phyloP scores from a whole-genome alignment of 106 monocot genomes.

The Amphibolis antarctica region DNA sequence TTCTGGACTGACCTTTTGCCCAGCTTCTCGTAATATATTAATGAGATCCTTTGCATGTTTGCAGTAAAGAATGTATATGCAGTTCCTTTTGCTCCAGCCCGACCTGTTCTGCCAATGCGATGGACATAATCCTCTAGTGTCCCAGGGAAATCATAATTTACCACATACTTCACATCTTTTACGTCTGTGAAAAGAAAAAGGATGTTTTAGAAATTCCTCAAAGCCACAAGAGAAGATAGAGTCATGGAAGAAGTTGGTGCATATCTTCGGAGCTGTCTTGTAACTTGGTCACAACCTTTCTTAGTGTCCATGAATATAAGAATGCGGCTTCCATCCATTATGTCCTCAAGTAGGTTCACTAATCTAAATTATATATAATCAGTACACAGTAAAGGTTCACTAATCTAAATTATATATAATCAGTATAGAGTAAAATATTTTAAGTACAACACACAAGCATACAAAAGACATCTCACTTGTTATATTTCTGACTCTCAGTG shows the following conservation, averaged over 20 bases:
- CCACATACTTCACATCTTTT: constrained; percentile 93
- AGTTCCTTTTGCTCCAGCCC: constrained; percentile 92
- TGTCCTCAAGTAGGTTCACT: too few relatives aligned
- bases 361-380: too few relatives aligned
- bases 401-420: too few relatives aligned
- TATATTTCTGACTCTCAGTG: too few relatives aligned
- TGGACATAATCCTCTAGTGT: constrained; percentile 96
- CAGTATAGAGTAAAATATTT: too few relatives aligned
- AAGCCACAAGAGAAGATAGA: not conserved
- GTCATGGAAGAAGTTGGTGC: not conserved
- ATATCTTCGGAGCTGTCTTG: constrained; percentile 84
- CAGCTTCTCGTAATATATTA: constrained; percentile 80
- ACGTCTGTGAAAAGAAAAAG: constrained; percentile 49
- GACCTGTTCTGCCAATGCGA: constrained; percentile 76
- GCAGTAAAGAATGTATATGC: constrained; percentile 95
- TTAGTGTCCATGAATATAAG: too few relatives aligned
- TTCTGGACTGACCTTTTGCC: constrained; percentile 75
- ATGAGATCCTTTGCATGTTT: constrained; percentile 85
- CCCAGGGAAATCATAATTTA: constrained; percentile 96
- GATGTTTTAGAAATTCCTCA: not conserved
- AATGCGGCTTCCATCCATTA: too few relatives aligned
- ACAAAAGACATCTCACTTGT: too few relatives aligned
- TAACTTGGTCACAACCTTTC: too few relatives aligned
- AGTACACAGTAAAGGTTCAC: too few relatives aligned
- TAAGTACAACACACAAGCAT: too few relatives aligned